Base-by-base conservation (phyloP, 1,284 basidiomycete species). In the Cryptococcus sp. region DNA sequence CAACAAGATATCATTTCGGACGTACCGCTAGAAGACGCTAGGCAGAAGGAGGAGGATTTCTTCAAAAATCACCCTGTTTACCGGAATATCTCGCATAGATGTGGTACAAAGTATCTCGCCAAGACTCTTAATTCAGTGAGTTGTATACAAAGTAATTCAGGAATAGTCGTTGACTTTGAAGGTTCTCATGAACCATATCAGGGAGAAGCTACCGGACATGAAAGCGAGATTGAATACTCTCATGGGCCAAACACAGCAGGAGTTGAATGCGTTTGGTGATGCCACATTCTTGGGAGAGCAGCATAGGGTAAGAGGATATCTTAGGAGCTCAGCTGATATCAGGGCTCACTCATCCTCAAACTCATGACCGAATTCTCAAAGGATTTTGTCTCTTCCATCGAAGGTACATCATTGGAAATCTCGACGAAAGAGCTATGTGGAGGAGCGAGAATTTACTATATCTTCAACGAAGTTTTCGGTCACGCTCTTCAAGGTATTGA, bases 201-300 rank as follows among this genome's bases (percentile, higher is more conserved):
- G 96, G 55, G 96, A 99, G 71, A 98, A 98, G 78, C 81, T 99
- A 42, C 96, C 96, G 0, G 96, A 99, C 76, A 98, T 98, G 96
- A 99, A 99, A 77, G 96, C 96, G 11, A 84, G 94, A 15, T 80
- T 99, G 61, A 98, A 98, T 75, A 98, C 96, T 5, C 80, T 98
- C 13, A 98, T 98, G 91, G 93, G 94, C 10, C 96, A 98, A 79
- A 93, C 96, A 4, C 94, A 98, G 74, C 96, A 98, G 77, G 96
- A 99, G 75, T 83, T 98, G 47, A 91, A 91, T 76, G 86, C 92
- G 4, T 98, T 96, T 70, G 96, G 96, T 33, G 96, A 98, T 73
- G 84, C 90, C 23, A 90, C 92, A 2, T 85, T 94, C 71, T 88
- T 91, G 64, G 95, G 92, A 15, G 94, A 97, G 78, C 85, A 86